These are phyloP conservation scores for Hevea brasiliensis DNA, from an alignment of 345 rosid genomes.

Conservation along the genomic window DNA sequence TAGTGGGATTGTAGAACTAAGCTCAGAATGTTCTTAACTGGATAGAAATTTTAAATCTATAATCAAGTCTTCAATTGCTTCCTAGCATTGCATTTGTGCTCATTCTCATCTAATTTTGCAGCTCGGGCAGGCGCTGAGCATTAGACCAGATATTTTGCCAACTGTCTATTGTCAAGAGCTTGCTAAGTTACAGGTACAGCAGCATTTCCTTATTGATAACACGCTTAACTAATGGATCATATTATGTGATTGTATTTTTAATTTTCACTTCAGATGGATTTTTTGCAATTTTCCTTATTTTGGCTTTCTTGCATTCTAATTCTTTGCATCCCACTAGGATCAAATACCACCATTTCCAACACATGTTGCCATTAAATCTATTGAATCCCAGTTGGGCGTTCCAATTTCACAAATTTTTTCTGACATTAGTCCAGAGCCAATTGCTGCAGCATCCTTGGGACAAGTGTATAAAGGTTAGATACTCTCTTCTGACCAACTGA, in stretches of 20 bases:
- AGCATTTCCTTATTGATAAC: conserved; percentile 10
- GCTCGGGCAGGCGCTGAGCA: conserved; percentile 98
- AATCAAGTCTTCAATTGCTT: not conserved
- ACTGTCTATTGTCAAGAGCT: conserved; percentile 87
- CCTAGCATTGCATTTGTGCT: not conserved
- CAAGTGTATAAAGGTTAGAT: conserved; percentile 95
- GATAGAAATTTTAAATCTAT: conserved; percentile 9
- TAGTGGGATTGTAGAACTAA: conserved; percentile 2
- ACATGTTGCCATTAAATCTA: conserved; percentile 65
- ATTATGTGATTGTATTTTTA: not conserved
- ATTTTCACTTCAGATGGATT: not conserved
- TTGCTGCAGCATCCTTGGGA: conserved; percentile 95
- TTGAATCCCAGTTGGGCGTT: conserved; percentile 77
- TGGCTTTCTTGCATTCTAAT: conserved; percentile 10
- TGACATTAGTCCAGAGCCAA: conserved; percentile 81
- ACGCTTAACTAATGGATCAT: conserved; percentile 2
- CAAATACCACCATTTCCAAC: conserved; percentile 95
- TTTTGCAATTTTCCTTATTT: conserved; percentile 2
- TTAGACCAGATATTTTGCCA: conserved; percentile 89
- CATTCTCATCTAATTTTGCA: conserved; percentile 33
- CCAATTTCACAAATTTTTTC: conserved; percentile 72
- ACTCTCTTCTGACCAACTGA: conserved; percentile 12
- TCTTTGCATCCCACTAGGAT: conserved; percentile 53
- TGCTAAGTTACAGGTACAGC: conserved; percentile 77
- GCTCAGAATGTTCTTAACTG: conserved; percentile 3